Percentiles rank a stretch among this genome's conserved stretches.
These are phyloP conservation scores for Blastocystis sp. DNA, from an alignment of 352 stramenopile species.

Conservation along the genomic window DNA sequence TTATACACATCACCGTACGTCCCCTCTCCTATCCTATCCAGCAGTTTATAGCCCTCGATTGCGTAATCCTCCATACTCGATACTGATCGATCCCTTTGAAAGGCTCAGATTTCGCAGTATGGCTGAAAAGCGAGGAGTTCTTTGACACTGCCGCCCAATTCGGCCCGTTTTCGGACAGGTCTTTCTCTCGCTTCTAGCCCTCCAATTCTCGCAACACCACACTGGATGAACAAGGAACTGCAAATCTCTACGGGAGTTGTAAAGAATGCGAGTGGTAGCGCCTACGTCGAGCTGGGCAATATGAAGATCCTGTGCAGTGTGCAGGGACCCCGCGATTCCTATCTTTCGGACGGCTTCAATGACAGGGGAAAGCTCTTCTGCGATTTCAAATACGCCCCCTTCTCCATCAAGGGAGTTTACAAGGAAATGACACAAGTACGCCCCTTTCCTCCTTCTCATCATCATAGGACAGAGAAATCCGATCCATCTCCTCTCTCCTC, in stretches of 20 bases:
- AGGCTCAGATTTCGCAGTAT: not conserved
- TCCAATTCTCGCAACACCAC: not conserved
- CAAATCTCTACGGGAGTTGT: constrained; percentile 65
- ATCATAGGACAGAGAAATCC: constrained; percentile 27
- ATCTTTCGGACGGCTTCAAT: constrained; percentile 7
- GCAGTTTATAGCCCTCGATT: constrained; percentile 50
- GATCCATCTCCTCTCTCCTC: constrained; percentile 43
- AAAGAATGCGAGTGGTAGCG: constrained; percentile 58
- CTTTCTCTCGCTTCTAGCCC: not conserved
- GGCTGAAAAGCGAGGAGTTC: not conserved
- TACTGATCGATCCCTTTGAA: not conserved
- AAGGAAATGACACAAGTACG: not conserved
- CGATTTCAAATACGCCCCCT: constrained; percentile 70
- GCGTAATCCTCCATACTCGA: constrained; percentile 50
- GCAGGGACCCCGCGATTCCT: constrained; percentile 53
- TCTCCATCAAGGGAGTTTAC: constrained; percentile 33
- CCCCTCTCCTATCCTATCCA: constrained; percentile 64
- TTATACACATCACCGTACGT: constrained; percentile 70
- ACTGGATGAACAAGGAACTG: constrained; percentile 41
- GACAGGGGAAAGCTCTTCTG: constrained; percentile 63
- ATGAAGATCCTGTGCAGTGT: constrained; percentile 69
- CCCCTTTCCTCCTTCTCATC: not conserved
- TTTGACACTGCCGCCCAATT: not conserved
- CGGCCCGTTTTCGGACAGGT: no score
- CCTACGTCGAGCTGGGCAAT: constrained; percentile 68